phyloP scores from a whole-genome alignment of 345 rosid genomes.

The Citrus australasica region DNA sequence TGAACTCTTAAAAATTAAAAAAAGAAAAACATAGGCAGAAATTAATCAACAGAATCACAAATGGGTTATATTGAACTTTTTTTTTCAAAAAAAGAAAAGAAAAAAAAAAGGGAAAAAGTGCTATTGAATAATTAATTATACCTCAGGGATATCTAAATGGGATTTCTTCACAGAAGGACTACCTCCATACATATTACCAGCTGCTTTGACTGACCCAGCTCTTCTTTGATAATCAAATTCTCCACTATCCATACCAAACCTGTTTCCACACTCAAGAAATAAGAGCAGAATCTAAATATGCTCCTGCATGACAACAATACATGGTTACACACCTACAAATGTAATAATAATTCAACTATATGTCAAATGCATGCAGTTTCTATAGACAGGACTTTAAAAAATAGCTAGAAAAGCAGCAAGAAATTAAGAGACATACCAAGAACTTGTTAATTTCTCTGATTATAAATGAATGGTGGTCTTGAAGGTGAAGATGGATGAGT shows the following conservation, averaged over 20 bases:
- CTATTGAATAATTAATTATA: conserved; percentile 13
- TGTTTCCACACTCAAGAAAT: conserved; percentile 10
- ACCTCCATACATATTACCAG: conserved; percentile 44
- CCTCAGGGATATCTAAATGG: conserved; percentile 49
- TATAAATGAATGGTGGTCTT: too few species aligned
- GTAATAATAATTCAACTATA: neutral
- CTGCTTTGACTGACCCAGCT: conserved; percentile 63
- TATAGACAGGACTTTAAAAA: neutral
- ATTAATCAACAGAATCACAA: neutral
- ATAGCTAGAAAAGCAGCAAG: neutral
- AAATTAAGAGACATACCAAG: conserved; percentile 12
- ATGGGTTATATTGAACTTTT: too few species aligned
- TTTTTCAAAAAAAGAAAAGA: too few species aligned
- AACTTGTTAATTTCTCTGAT: neutral
- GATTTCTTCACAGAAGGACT: conserved; percentile 29
- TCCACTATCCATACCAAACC: conserved; percentile 37
- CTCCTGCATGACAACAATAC: neutral
- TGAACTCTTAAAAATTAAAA: conserved; percentile 24
- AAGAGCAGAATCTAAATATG: neutral
- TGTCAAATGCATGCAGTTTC: neutral
- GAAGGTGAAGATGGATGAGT: too few species aligned
- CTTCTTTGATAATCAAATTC: conserved; percentile 36
- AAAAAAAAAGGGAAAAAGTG: neutral
- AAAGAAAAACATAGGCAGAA: neutral
- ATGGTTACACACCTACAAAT: neutral